Conservation (phyloP, 2,329 filamentous ascomycete species). For the Penicillium sp. region DNA sequence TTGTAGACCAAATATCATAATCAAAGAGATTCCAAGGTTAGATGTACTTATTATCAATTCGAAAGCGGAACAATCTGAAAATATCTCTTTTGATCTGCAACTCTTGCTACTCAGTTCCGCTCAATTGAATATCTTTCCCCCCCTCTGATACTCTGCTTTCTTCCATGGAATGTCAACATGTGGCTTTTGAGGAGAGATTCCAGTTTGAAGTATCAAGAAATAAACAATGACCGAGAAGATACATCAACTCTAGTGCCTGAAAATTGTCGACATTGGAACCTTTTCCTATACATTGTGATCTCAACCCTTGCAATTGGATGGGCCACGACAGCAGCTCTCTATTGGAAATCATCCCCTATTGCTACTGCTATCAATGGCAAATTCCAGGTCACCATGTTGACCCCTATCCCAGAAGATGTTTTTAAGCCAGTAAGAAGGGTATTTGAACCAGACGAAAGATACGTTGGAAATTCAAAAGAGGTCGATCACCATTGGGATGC, state of each 20-base stretch:
- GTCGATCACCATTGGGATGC: background rate
- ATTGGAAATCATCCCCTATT: background rate
- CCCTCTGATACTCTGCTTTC: background rate
- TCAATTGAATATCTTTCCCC: too few species aligned
- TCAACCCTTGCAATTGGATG: background rate
- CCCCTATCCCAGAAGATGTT: background rate
- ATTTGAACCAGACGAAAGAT: background rate
- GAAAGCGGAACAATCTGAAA: too few species aligned
- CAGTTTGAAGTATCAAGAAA: background rate
- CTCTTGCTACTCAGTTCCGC: too few species aligned
- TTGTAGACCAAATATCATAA: too few species aligned
- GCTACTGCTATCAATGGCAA: background rate
- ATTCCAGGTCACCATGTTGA: background rate
- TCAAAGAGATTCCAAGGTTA: too few species aligned
- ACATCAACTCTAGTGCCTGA: background rate
- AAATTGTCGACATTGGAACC: background rate
- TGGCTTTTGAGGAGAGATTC: background rate
- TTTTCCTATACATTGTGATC: background rate
- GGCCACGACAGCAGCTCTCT: background rate
- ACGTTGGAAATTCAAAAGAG: background rate
- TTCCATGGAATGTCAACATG: background rate
- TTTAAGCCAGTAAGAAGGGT: background rate
- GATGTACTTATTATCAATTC: too few species aligned
- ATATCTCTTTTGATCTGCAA: too few species aligned
- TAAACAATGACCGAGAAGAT: background rate